phyloP scores from a whole-genome alignment of 1,139 yeast species.

The Candida sp. region DNA sequence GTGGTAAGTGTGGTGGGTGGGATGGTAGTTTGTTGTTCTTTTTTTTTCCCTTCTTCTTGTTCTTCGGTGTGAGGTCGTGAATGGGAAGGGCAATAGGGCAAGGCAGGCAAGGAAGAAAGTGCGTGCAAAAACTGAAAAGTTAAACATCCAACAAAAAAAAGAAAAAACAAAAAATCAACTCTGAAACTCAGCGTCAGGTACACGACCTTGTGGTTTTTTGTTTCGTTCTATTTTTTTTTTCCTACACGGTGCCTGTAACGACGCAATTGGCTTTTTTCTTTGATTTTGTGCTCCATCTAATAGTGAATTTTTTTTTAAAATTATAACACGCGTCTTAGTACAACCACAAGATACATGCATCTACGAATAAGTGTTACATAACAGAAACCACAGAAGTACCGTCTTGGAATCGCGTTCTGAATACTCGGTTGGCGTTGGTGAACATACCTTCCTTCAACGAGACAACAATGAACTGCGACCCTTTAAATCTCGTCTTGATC shows the following conservation, averaged over 20 bases:
- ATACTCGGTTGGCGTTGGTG: slow-evolving; percentile 94
- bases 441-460: slow-evolving; percentile 98
- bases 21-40: background rate
- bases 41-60: slow-evolving; percentile 2
- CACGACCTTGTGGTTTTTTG: background rate
- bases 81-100: too few relatives aligned
- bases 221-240: background rate
- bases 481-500: slow-evolving; percentile 93
- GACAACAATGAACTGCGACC: slow-evolving; percentile 96
- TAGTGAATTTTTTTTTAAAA: background rate
- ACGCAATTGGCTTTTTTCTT: background rate
- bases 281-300: background rate
- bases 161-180: too few relatives aligned
- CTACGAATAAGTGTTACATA: slow-evolving; percentile 25
- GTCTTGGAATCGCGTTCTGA: slow-evolving; percentile 93
- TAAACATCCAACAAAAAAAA: background rate
- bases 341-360: background rate
- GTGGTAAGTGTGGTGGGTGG: too few relatives aligned
- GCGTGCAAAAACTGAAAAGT: background rate
- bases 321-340: slow-evolving; percentile 2
- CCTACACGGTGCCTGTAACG: too few relatives aligned
- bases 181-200: background rate
- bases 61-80: background rate
- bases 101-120: background rate
- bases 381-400: slow-evolving; percentile 93